Base-by-base conservation (phyloP, 805 yeast genomes). In the Zygotorulaspora sp. region DNA sequence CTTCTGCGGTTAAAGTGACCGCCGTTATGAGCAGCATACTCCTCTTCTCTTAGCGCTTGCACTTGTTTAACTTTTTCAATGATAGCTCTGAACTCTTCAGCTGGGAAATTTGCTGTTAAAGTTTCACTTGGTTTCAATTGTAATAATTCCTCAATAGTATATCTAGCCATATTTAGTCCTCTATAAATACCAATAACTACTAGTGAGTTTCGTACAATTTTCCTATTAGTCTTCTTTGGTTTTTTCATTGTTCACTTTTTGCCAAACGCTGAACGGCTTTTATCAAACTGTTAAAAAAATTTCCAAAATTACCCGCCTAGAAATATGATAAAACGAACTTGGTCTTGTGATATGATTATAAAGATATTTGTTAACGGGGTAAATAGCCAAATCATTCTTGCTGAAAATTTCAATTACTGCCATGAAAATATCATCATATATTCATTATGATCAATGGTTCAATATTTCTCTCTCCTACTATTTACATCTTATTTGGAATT, bases 101-200 rank as follows among this genome's bases (percentile, higher is more conserved):
- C 71, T 49, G 80, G 83, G 28, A 75, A 75, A 25, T 80, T 78
- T 43, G 72, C 75, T 28, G 88, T 79, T 36, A 74, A 67, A 45
- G 72, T 65, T 12, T 80, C 85, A 36, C 68, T 68, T 30, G 73
- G 73, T 52, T 78, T 76, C 55, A 70, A 68, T 39, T 69, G 73
- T 27, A 77, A 62, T 59, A 83, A 73, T 66, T 81, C 79, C 61
- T 81, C 85, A 59, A 78, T 81, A 30, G 87, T 78, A 67, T 82
- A 83, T 61, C 72, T 74, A 41, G 65, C 68, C 74, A 76, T 77
- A 23, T 13, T 30, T 30, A 26, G 5, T 12, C 6, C 16, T 5
- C 30, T 26, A 26, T 26, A 10, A 26, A 26, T 26, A n/a, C 12
- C 12, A 6, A 26, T 10, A 12, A 8, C 17, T 26, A 4, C 15